Evolutionary conservation across 257 asterid species (phyloP).

Genomic region (Scutellaria galericulata): DNA sequence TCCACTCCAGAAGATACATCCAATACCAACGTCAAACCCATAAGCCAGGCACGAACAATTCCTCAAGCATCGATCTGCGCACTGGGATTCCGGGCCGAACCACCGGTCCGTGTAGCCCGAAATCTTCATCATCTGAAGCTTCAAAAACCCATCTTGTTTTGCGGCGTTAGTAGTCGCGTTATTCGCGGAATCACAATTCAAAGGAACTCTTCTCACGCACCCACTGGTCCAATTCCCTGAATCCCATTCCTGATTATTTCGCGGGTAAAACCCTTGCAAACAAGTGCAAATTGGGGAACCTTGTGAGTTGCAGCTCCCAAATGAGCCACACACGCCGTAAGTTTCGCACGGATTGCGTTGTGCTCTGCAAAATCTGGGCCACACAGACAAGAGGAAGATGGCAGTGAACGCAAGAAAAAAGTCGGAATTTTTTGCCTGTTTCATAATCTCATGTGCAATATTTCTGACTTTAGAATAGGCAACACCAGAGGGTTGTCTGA

Average conservation of each 20-base stretch:
- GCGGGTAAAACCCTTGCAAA: constrained; percentile 55
- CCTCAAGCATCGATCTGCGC: constrained; percentile 46
- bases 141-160: constrained; percentile 51
- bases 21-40: constrained; percentile 42
- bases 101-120: constrained; percentile 47
- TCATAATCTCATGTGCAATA: constrained; percentile 26
- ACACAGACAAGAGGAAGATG: constrained; percentile 15
- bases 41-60: constrained; percentile 66
- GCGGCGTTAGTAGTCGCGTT: constrained; percentile 14
- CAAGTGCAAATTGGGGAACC: constrained; percentile 55
- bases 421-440: constrained; percentile 10
- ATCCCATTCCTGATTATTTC: constrained; percentile 47
- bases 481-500: background rate
- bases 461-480: too few species aligned
- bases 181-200: constrained; percentile 44
- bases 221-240: constrained; percentile 62
- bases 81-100: constrained; percentile 36
- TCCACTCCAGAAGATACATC: constrained; percentile 58
- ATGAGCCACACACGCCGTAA: constrained; percentile 53
- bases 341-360: constrained; percentile 29
- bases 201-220: constrained; percentile 47
- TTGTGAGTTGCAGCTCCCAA: constrained; percentile 53
- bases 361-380: constrained; percentile 33
- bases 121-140: constrained; percentile 45
- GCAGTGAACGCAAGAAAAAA: constrained; percentile 2